phyloP scores from a whole-genome alignment of 768 basidiomycete genomes.

The Rhodotorula kratochvilovae region DNA sequence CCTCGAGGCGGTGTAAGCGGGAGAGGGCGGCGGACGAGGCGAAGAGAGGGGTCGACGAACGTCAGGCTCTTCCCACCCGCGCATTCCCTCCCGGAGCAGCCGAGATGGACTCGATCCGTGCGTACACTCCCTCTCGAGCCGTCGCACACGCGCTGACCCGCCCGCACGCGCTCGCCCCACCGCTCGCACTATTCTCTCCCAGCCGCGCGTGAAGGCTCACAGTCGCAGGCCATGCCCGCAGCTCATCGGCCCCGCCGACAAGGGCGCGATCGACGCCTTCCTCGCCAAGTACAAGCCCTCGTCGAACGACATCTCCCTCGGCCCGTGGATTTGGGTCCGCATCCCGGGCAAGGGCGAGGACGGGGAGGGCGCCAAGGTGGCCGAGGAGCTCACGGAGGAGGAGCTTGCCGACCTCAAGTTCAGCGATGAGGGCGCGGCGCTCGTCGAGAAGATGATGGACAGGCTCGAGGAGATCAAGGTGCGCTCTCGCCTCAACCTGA shows the following conservation, averaged over 20 bases:
- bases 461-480: constrained; percentile 5
- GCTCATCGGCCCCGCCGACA: constrained; percentile 16
- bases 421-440: neutral
- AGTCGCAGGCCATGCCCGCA: neutral
- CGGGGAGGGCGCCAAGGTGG: neutral
- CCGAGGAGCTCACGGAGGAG: neutral
- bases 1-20: too few relatives aligned
- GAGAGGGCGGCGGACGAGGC: too few relatives aligned
- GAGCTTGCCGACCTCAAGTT: neutral
- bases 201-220: neutral
- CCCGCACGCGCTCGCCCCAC: neutral
- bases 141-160: neutral
- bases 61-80: too few relatives aligned
- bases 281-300: constrained; percentile 15
- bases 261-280: constrained; percentile 6
- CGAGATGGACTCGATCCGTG: neutral
- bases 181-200: too few relatives aligned
- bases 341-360: neutral
- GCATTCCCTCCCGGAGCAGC: too few relatives aligned
- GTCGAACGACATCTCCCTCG: too few relatives aligned
- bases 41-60: too few relatives aligned
- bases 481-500: neutral
- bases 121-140: neutral
- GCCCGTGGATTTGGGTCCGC: constrained; percentile 17
- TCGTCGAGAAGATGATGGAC: neutral